These are phyloP conservation scores for Daucus carota DNA, from an alignment of 129 eudicot species.

Conservation along the genomic window DNA sequence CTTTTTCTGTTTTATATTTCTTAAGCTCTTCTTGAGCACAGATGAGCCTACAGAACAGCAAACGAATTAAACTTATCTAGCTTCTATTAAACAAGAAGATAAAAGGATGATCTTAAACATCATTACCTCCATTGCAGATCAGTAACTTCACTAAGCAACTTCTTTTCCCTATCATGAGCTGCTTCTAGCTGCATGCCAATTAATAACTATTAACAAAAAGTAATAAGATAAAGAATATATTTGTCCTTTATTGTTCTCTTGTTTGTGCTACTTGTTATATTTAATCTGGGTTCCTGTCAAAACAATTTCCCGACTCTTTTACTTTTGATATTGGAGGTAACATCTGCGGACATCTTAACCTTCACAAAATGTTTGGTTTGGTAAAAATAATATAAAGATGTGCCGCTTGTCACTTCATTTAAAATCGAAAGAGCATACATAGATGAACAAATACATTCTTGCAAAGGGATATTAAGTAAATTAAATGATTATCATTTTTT, in stretches of 20 bases:
- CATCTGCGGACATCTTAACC: not conserved
- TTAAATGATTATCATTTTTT: not conserved
- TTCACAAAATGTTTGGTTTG: not conserved
- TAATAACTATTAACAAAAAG: not conserved
- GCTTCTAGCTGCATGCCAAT: conserved; percentile 46
- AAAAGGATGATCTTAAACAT: not conserved
- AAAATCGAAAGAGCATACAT: not conserved
- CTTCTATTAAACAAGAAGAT: not conserved
- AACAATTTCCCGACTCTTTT: not conserved
- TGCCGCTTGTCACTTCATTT: not conserved
- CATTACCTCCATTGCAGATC: conserved; percentile 68
- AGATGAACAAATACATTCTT: not conserved
- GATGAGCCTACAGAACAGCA: conserved; percentile 39
- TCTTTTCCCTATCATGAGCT: conserved; percentile 66
- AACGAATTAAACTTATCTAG: not conserved
- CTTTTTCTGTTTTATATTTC: conserved; percentile 56
- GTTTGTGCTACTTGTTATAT: not conserved
- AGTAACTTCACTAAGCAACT: conserved; percentile 54
- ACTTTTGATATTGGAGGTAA: not conserved
- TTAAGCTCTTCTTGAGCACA: conserved; percentile 76
- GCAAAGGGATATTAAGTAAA: not conserved
- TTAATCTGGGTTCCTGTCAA: too few species aligned
- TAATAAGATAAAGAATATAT: not conserved
- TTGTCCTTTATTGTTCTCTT: not conserved
- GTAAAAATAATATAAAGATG: not conserved